phyloP scores from a whole-genome alignment of 345 rosid species.

The Gynandropsis gynandra region DNA sequence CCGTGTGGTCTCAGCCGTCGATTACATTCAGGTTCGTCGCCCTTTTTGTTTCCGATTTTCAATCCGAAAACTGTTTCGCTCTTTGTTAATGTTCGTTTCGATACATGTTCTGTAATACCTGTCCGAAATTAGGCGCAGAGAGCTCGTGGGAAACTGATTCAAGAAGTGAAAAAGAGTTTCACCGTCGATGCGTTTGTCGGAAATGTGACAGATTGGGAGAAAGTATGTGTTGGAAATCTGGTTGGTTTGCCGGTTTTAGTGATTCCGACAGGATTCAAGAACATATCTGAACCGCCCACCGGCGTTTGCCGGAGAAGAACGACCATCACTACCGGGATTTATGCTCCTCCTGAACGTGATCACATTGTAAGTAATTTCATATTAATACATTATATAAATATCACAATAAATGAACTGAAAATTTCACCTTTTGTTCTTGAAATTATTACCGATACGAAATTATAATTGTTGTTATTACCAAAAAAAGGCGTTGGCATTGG shows the following conservation, averaged over 20 bases:
- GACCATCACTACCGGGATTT: constrained; percentile 58
- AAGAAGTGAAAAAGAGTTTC: constrained; percentile 66
- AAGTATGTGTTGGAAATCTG: constrained; percentile 78
- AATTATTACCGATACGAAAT: too few species aligned
- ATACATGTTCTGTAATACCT: not conserved
- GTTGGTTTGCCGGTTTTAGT: constrained; percentile 75
- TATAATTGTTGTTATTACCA: too few species aligned
- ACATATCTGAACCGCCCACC: constrained; percentile 49
- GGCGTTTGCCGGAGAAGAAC: constrained; percentile 47
- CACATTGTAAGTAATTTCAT: constrained; percentile 49
- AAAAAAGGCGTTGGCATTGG: constrained; percentile 80
- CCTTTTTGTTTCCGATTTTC: not conserved
- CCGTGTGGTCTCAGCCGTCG: constrained; percentile 62
- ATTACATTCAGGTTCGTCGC: constrained; percentile 56
- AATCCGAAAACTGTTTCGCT: too few species aligned
- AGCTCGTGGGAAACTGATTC: constrained; percentile 63
- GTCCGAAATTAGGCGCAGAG: constrained; percentile 77
- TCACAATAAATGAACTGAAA: not conserved
- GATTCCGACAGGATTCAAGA: constrained; percentile 55
- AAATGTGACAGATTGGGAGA: constrained; percentile 88
- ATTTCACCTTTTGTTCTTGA: too few species aligned
- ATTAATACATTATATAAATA: not conserved
- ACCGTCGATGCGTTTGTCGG: constrained; percentile 75
- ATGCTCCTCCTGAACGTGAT: constrained; percentile 71
- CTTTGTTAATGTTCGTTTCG: constrained; percentile 4